Percentiles rank a stretch among this genome's conserved stretches.
These are phyloP conservation scores for Termitomyces sp. DNA, from an alignment of 768 basidiomycete species.

Conservation along the genomic window DNA sequence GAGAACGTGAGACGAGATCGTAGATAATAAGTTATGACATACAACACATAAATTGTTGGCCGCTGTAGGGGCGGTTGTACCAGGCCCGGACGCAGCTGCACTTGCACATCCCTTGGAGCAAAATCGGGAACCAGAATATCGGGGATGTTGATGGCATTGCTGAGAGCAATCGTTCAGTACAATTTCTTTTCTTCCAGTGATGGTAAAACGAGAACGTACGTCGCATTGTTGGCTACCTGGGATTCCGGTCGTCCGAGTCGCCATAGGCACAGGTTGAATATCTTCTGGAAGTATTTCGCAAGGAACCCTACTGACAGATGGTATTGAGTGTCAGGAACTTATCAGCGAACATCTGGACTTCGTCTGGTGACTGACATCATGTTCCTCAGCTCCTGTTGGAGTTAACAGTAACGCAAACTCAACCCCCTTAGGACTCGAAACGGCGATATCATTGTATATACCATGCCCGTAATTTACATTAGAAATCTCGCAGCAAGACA, in stretches of 20 bases:
- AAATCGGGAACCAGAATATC: neutral
- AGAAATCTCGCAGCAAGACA: too few relatives aligned
- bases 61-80: neutral
- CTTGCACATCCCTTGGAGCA: neutral
- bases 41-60: neutral
- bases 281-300: neutral
- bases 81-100: neutral
- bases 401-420: neutral
- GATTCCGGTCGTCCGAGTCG: neutral
- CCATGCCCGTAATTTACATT: too few relatives aligned
- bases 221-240: neutral
- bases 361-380: neutral
- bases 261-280: neutral
- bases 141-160: constrained; percentile 47
- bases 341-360: neutral
- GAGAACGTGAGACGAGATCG: neutral
- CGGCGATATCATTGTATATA: neutral
- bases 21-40: neutral
- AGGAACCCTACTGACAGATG: neutral
- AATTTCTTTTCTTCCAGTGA: neutral
- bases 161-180: constrained; percentile 7
- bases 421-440: neutral
- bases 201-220: neutral
- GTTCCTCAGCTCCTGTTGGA: neutral
- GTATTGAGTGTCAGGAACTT: neutral